Conservation (phyloP, 1,284 basidiomycete genomes). For the Limonomyces culmigenus region DNA sequence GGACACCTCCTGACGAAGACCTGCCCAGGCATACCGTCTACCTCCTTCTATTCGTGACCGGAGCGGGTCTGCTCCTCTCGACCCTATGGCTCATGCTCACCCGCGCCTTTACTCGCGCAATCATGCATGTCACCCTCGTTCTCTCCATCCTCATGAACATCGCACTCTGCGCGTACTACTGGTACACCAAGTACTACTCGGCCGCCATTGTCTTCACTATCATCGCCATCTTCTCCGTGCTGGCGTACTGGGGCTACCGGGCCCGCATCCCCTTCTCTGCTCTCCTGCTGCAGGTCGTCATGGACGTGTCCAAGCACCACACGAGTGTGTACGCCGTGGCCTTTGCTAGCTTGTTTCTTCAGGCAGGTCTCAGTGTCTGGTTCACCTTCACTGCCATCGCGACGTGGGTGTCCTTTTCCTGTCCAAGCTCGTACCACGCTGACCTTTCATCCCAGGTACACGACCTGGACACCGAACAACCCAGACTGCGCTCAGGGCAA, state of each 20-base stretch:
- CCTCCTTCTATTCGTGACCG: slow-evolving; percentile 45
- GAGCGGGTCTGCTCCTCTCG: slow-evolving; percentile 30
- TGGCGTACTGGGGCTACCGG: slow-evolving; percentile 52
- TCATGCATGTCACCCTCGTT: slow-evolving; percentile 70
- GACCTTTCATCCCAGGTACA: too few species aligned
- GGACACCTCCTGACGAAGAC: slow-evolving; percentile 11
- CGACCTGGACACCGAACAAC: too few species aligned
- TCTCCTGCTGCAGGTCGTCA: slow-evolving; percentile 64
- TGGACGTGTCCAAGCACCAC: slow-evolving; percentile 75
- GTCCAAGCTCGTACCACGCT: too few species aligned
- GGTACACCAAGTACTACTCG: slow-evolving; percentile 60
- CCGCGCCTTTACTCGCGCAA: slow-evolving; percentile 58
- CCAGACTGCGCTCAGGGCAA: slow-evolving; percentile 22
- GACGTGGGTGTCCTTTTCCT: too few species aligned
- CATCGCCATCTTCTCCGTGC: slow-evolving; percentile 42
- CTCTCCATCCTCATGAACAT: slow-evolving; percentile 58
- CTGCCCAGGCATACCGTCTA: slow-evolving; percentile 27
- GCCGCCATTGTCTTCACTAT: slow-evolving; percentile 67
- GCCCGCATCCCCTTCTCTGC: slow-evolving; percentile 67
- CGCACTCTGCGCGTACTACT: slow-evolving; percentile 57
- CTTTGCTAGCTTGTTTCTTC: slow-evolving; percentile 50
- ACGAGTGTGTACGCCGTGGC: slow-evolving; percentile 69
- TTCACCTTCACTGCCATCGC: slow-evolving; percentile 55
- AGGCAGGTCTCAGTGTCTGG: slow-evolving; percentile 60
- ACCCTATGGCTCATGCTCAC: slow-evolving; percentile 42